These are phyloP conservation scores for Salix koriyanagi DNA, from an alignment of 345 rosid species.

Conservation along the genomic window DNA sequence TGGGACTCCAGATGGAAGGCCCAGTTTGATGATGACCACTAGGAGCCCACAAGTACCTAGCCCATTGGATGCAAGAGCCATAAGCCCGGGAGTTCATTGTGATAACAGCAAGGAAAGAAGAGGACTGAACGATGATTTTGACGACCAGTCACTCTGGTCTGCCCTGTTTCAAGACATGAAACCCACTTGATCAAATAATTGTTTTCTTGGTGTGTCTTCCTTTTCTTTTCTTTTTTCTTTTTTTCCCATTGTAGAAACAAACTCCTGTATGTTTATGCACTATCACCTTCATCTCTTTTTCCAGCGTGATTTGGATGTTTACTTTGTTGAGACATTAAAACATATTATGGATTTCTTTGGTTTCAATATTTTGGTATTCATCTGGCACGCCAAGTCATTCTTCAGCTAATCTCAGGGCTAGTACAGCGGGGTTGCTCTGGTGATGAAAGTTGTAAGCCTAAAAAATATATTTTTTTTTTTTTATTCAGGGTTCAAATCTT, in stretches of 20 bases:
- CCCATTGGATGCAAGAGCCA: constrained; percentile 39
- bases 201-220: background rate
- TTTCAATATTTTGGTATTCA: too few relatives aligned
- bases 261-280: background rate
- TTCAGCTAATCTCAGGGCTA: too few relatives aligned
- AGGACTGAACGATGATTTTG: constrained; percentile 17
- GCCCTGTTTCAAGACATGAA: constrained; percentile 66
- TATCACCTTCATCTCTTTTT: too few relatives aligned
- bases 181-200: constrained; percentile 48
- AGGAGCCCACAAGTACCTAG: constrained; percentile 48
- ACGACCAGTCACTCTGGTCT: constrained; percentile 53
- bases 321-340: too few relatives aligned
- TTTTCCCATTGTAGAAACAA: background rate
- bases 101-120: constrained; percentile 20
- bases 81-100: constrained; percentile 34
- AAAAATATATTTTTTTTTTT: too few relatives aligned
- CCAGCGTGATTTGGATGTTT: too few relatives aligned
- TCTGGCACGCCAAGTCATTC: too few relatives aligned
- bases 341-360: too few relatives aligned
- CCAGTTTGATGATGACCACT: constrained; percentile 4
- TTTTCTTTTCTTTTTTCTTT: too few relatives aligned
- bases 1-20: constrained; percentile 39
- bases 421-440: too few relatives aligned
- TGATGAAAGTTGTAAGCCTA: too few relatives aligned
- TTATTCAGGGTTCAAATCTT: too few relatives aligned